These are phyloP conservation scores for Biancaea sappan DNA, from an alignment of 306 rosid genomes.

Conservation along the genomic window DNA sequence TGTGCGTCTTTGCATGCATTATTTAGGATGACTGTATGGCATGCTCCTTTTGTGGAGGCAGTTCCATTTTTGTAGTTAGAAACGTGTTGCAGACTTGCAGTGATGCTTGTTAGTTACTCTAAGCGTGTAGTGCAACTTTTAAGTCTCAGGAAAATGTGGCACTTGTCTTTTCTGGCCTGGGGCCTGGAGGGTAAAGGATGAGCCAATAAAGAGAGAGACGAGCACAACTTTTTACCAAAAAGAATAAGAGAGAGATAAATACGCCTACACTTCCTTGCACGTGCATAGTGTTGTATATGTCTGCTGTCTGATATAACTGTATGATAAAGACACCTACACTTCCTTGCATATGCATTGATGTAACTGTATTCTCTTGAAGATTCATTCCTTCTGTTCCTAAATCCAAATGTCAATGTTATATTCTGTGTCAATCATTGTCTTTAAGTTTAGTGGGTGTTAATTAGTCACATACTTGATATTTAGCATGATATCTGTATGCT, in stretches of 20 bases:
- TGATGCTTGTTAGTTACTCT: not conserved
- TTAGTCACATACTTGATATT: constrained; percentile 6
- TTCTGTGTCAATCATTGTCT: not conserved
- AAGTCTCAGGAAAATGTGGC: not conserved
- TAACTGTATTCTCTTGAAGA: not conserved
- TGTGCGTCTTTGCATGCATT: not conserved
- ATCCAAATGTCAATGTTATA: not conserved
- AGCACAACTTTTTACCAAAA: not conserved
- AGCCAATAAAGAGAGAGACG: not conserved
- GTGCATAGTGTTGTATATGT: constrained; percentile 1
- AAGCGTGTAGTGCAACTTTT: constrained; percentile 1
- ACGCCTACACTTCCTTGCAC: not conserved
- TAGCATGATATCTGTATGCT: not conserved
- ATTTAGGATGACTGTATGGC: not conserved
- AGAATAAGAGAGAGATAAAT: not conserved
- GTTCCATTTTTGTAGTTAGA: not conserved
- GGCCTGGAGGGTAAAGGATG: not conserved
- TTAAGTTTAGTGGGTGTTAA: not conserved
- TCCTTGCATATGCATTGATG: not conserved
- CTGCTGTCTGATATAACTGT: no score
- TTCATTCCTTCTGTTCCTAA: not conserved
- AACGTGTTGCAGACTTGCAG: not conserved
- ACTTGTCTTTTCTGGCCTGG: not conserved
- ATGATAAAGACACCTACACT: not conserved
- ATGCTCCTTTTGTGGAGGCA: not conserved